A percentile compares a stretch with the other conserved stretches of the same genome.
These are phyloP conservation scores for Sarocladium oryzae DNA, from an alignment of 2,329 filamentous ascomycete genomes.

Conservation along the genomic window DNA sequence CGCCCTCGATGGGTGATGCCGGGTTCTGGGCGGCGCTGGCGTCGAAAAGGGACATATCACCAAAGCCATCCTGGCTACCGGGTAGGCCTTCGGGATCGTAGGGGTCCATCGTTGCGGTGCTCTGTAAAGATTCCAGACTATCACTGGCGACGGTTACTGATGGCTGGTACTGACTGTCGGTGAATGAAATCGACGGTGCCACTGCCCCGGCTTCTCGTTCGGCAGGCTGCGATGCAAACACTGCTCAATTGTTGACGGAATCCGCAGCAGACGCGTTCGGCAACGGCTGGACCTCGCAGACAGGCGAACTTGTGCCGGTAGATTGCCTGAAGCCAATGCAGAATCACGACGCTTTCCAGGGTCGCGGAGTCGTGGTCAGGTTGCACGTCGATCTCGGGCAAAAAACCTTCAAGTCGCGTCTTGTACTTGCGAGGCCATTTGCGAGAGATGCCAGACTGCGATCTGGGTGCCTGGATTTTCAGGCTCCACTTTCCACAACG, in stretches of 20 bases:
- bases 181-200: neutral
- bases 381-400: neutral
- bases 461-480: constrained; percentile 15
- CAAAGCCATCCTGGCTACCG: constrained; percentile 10
- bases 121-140: neutral
- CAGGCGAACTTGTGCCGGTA: neutral
- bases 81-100: constrained; percentile 9
- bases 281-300: neutral
- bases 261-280: neutral
- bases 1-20: constrained; percentile 15
- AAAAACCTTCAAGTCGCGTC: constrained; percentile 1
- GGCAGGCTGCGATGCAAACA: constrained; percentile 4
- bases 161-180: neutral
- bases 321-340: neutral
- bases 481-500: constrained; percentile 13
- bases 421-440: constrained; percentile 3
- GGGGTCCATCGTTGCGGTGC: constrained; percentile 5
- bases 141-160: neutral
- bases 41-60: constrained; percentile 7
- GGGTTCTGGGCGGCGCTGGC: constrained; percentile 11
- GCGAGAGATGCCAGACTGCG: constrained; percentile 5
- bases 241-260: neutral
- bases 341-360: neutral
- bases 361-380: neutral
- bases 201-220: neutral